Conservation (phyloP, 1,284 basidiomycete species). For the Hemileia vastatrix region DNA sequence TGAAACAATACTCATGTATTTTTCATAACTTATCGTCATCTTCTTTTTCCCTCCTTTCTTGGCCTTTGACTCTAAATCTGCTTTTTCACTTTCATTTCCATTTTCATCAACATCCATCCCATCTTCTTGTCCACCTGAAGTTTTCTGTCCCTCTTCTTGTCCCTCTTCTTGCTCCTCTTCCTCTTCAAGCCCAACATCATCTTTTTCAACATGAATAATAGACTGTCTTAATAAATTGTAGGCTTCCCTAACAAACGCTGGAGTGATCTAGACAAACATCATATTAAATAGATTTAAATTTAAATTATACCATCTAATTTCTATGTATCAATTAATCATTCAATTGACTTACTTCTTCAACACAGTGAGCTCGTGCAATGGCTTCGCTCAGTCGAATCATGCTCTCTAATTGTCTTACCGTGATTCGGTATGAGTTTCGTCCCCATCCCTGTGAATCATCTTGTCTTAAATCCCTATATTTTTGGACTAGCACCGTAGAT, state of each 20-base stretch:
- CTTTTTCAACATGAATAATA: conserved; percentile 98
- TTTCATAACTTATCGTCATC: conserved; percentile 88
- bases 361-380: conserved; percentile 93
- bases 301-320: neutral
- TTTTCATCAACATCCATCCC: conserved; percentile 29
- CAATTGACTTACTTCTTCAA: conserved; percentile 57
- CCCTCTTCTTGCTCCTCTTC: conserved; percentile 59
- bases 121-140: conserved; percentile 47
- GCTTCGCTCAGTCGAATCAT: conserved; percentile 97
- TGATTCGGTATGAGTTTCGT: conserved; percentile 87
- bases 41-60: conserved; percentile 56
- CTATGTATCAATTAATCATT: neutral
- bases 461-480: conserved; percentile 82
- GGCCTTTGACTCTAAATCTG: conserved; percentile 54
- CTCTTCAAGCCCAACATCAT: conserved; percentile 95
- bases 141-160: conserved; percentile 44
- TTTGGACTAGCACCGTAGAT: conserved; percentile 84
- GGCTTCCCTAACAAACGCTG: conserved; percentile 88
- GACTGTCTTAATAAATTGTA: conserved; percentile 87
- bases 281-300: neutral
- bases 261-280: conserved; percentile 59
- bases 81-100: conserved; percentile 58
- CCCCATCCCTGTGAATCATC: conserved; percentile 82
- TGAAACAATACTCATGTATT: conserved; percentile 81
- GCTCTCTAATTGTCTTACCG: conserved; percentile 88